Conservation (phyloP, 306 rosid genomes). For the Trifolium repens region DNA sequence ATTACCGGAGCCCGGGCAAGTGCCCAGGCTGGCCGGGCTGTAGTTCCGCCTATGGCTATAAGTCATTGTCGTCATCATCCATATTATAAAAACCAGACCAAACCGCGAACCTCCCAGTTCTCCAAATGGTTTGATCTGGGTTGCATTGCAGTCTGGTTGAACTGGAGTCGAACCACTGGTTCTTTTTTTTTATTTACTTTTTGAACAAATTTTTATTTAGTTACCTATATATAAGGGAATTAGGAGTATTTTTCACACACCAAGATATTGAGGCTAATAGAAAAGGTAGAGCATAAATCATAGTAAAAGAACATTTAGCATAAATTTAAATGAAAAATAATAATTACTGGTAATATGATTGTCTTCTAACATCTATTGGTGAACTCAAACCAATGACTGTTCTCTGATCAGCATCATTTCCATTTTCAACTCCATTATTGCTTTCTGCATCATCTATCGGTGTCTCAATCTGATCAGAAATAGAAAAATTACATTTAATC, state of each 20-base stretch:
- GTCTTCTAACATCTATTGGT: slow-evolving; percentile 56
- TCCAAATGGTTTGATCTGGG: too few relatives aligned
- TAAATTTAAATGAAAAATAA: slow-evolving; percentile 27
- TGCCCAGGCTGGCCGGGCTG: too few relatives aligned
- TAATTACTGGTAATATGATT: slow-evolving; percentile 64
- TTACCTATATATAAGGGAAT: too few relatives aligned
- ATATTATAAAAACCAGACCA: too few relatives aligned
- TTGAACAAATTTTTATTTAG: too few relatives aligned
- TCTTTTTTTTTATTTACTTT: too few relatives aligned
- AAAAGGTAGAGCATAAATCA: background rate
- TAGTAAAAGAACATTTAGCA: background rate
- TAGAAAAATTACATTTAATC: background rate
- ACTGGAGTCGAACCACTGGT: too few relatives aligned
- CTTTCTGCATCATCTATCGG: slow-evolving; percentile 36
- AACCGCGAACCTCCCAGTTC: too few relatives aligned
- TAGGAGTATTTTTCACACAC: background rate
- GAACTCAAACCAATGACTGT: slow-evolving; percentile 42
- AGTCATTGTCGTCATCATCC: too few relatives aligned
- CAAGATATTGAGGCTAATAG: slow-evolving; percentile 11
- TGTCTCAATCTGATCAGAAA: slow-evolving; percentile 38
- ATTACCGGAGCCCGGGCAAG: too few relatives aligned
- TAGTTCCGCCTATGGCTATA: too few relatives aligned
- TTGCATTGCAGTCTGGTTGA: too few relatives aligned
- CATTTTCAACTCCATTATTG: slow-evolving; percentile 33
- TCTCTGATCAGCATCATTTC: slow-evolving; percentile 36